Base-by-base conservation (phyloP, 2,329 filamentous ascomycete genomes). In the Emericellopsis cladophorae region DNA sequence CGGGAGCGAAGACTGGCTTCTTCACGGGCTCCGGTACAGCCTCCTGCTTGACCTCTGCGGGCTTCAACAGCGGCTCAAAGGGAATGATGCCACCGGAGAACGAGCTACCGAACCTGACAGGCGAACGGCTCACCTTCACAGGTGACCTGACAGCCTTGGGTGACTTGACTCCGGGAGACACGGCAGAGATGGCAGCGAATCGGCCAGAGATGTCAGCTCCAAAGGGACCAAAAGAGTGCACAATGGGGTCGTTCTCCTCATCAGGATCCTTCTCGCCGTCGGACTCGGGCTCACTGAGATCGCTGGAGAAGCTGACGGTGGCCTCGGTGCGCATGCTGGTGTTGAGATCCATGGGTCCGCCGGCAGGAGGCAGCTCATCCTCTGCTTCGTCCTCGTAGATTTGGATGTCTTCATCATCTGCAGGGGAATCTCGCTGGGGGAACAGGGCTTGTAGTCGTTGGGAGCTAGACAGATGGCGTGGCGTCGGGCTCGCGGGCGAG, bases 181-280 rank as follows among this genome's bases (percentile, higher is more conserved):
- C 24, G 5, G 84, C 73, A 39, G 71, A 74, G 65, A 95, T 83
- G 2, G 84, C 85, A 18, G 85, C 84, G 58, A 95, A 74, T 22
- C 85, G 80, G 45, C 77, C 76, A n/a, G 90, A 78, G 31, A 95
- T 70, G 55, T 95, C 86, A 41, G 84, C 84, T 34, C 87, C 88
- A 54, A 85, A 94, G 1, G 88, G 87, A 14, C 88, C 89, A 49
- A 95, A 95, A 0, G 89, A 95, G 59, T 92, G 85, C 15, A 95
- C 70, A 41, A 95, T 79, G 3, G 89, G 89, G 50, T 96, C 92
- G 48, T 95, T 95, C 61, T 96, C 90, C 65, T 95, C 89, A 51
- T 90, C 83, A 1, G 84, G 81, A 47, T 94, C 79, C 39, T 85
- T 81, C 40, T 82, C 76, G 15, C 88, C 79, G 15, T 82, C 79